Evolutionary conservation across 495 filamentous ascomycete genomes (phyloP).

Genomic region (Diplogelasinospora grovesii): DNA sequence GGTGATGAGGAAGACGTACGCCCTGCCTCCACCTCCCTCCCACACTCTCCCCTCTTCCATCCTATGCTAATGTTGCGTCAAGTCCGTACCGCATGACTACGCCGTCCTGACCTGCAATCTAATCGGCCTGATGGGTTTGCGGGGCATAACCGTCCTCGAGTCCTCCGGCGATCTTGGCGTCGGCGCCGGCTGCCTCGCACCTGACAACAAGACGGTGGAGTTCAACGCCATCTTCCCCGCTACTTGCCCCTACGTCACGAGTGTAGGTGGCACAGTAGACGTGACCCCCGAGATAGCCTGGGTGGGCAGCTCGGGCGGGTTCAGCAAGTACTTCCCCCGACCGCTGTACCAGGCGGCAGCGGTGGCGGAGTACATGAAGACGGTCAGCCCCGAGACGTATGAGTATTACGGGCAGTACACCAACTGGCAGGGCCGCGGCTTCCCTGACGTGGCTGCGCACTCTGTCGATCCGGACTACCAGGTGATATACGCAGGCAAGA

Average conservation of each 20-base stretch:
- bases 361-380: constrained; percentile 51
- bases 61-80: background rate
- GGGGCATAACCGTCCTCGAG: constrained; percentile 66
- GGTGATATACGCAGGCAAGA: constrained; percentile 8
- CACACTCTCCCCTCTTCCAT: background rate
- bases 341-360: constrained; percentile 56
- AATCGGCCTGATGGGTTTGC: constrained; percentile 59
- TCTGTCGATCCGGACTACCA: constrained; percentile 34
- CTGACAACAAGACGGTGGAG: constrained; percentile 55
- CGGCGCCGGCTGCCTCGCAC: constrained; percentile 57
- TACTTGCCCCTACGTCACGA: constrained; percentile 65
- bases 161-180: constrained; percentile 65
- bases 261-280: constrained; percentile 59
- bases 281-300: constrained; percentile 52
- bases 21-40: background rate
- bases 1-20: constrained; percentile 57
- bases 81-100: constrained; percentile 58
- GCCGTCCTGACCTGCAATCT: constrained; percentile 59
- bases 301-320: constrained; percentile 60
- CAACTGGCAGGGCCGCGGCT: constrained; percentile 58
- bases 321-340: constrained; percentile 57
- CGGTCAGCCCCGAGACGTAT: constrained; percentile 37
- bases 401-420: constrained; percentile 38
- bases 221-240: constrained; percentile 69
- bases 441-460: constrained; percentile 66